Base-by-base conservation (phyloP, 2,329 filamentous ascomycete genomes). In the Pseudogymnoascus verrucosus region DNA sequence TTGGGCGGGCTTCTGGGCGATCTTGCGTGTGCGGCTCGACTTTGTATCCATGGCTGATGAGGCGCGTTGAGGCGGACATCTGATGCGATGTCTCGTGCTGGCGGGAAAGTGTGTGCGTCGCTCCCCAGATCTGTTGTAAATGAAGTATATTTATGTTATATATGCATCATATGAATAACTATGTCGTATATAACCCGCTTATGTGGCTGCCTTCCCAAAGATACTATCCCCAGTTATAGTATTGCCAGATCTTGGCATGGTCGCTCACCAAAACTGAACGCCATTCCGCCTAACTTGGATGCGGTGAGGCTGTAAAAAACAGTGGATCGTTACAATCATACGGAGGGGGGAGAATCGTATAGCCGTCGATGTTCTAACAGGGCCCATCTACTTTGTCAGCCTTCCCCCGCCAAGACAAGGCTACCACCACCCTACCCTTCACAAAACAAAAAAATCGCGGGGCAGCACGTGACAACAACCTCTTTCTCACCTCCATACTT, bases 301-400 rank as follows among this genome's bases (percentile, higher is more conserved):
- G 36, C 36, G 12, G 36, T 37, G 36, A 37, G 36, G 12, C 36
- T 5, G 14, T n/a, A 37, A n/a, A 37, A 37, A 37, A 37, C 5
- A 37, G 36, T 7, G 14, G 36, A n/a, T 37, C 36, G 36, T 37
- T 37, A n/a, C 36, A 37, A 37, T 34, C 31, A 34, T 68, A 87
- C 84, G 19, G 85, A 81, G 3, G 78, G 67, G 1, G 82, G 81
- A n/a, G n/a, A n/a, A n/a, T n/a, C n/a, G n/a, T n/a, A n/a, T n/a
- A n/a, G n/a, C n/a, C n/a, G n/a, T n/a, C n/a, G n/a, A n/a, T n/a
- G n/a, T n/a, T n/a, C n/a, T n/a, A n/a, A n/a, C n/a, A n/a, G n/a
- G n/a, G n/a, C n/a, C n/a, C n/a, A n/a, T n/a, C n/a, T n/a, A n/a
- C n/a, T n/a, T n/a, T n/a, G n/a, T n/a, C n/a, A n/a, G n/a, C n/a